Conservation (phyloP, 257 asterid genomes). For the Scutellaria baicalensis region DNA sequence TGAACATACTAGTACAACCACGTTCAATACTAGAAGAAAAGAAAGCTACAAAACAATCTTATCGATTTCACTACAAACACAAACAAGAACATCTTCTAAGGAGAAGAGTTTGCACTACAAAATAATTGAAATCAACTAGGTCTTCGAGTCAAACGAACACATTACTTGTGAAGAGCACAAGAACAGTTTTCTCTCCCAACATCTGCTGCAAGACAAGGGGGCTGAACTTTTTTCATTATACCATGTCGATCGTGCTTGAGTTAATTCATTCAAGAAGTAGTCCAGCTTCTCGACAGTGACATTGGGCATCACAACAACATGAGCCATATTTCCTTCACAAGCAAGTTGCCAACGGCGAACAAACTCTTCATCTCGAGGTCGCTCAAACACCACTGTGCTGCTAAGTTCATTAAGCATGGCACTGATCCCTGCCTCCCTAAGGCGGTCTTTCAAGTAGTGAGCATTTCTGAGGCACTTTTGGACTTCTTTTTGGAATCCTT, state of each 20-base stretch:
- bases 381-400: constrained; percentile 91
- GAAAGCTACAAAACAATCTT: background rate
- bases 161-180: constrained; percentile 41
- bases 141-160: constrained; percentile 9
- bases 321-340: constrained; percentile 89
- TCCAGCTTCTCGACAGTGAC: constrained; percentile 76
- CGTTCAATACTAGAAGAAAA: background rate
- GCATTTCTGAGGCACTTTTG: constrained; percentile 91
- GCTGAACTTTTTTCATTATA: constrained; percentile 39
- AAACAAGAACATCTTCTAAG: background rate
- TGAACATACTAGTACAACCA: background rate
- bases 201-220: constrained; percentile 85
- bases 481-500: constrained; percentile 94
- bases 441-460: constrained; percentile 79
- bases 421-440: constrained; percentile 61
- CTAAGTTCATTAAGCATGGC: constrained; percentile 95
- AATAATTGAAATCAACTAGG: background rate
- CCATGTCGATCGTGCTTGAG: constrained; percentile 63
- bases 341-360: constrained; percentile 97
- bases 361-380: constrained; percentile 84
- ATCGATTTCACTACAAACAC: background rate
- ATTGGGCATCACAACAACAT: constrained; percentile 83
- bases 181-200: constrained; percentile 55
- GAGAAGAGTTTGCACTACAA: constrained; percentile 1
- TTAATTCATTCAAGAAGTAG: constrained; percentile 50